A percentile compares a stretch with the other conserved stretches of the same genome.
These are phyloP conservation scores for Epichloe scottii DNA, from an alignment of 2,329 filamentous ascomycete species.

Conservation along the genomic window DNA sequence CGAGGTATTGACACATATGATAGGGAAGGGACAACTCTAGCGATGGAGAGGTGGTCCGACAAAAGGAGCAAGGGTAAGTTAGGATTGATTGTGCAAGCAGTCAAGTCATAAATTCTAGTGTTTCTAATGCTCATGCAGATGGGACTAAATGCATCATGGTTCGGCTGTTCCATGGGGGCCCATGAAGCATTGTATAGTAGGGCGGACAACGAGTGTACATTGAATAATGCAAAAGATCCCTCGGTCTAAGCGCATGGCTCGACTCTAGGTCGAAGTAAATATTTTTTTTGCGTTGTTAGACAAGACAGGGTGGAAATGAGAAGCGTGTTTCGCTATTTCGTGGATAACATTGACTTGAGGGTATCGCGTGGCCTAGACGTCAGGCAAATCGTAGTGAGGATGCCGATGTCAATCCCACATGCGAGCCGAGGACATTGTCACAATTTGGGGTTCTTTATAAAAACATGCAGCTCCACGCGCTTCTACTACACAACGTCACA, in stretches of 20 bases:
- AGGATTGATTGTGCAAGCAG: background rate
- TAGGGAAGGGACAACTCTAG: conserved; percentile 59
- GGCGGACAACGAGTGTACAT: conserved; percentile 1
- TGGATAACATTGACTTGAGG: background rate
- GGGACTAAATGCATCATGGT: conserved; percentile 1
- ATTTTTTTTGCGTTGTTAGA: background rate
- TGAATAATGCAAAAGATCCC: background rate
- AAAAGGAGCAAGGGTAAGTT: conserved; percentile 67
- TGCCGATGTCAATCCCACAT: background rate
- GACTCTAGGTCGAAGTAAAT: background rate
- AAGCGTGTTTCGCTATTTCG: background rate
- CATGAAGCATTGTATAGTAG: conserved; percentile 6
- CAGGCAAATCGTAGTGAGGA: too few species aligned
- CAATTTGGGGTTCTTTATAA: background rate
- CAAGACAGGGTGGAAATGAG: background rate
- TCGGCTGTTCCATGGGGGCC: background rate
- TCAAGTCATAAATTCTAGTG: background rate
- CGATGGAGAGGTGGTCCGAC: conserved; percentile 55
- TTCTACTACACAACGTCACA: background rate
- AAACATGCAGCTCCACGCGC: background rate
- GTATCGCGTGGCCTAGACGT: background rate
- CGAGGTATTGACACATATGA: background rate
- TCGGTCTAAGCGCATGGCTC: background rate
- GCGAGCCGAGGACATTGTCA: background rate
- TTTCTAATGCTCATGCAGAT: conserved; percentile 5